Percentiles rank a stretch among this genome's conserved stretches.
Evolutionary conservation across 768 basidiomycete genomes (phyloP).

Genomic region (Hygrocybe punicea): DNA sequence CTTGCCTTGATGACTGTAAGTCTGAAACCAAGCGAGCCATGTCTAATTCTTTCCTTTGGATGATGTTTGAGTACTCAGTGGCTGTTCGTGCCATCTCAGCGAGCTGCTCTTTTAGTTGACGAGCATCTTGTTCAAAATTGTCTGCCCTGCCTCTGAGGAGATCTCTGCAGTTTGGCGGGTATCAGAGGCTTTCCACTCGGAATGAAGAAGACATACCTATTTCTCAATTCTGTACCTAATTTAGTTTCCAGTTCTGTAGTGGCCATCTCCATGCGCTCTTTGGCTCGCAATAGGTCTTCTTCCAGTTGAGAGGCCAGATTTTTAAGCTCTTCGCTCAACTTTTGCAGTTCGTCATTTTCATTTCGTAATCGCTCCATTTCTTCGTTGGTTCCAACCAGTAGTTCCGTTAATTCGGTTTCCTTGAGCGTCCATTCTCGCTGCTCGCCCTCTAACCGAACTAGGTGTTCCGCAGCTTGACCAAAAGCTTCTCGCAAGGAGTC

Average conservation of each 20-base stretch:
- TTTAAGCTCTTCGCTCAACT: conserved; percentile 65
- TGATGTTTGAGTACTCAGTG: conserved; percentile 69
- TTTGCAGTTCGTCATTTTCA: conserved; percentile 61
- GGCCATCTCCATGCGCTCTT: conserved; percentile 66
- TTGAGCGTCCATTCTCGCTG: conserved; percentile 61
- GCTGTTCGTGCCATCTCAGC: conserved; percentile 73
- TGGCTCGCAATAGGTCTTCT: conserved; percentile 69
- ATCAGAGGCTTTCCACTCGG: background rate
- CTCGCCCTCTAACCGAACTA: conserved; percentile 76
- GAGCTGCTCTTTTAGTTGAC: conserved; percentile 72
- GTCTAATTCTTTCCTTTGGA: conserved; percentile 75
- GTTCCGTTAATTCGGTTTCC: conserved; percentile 61
- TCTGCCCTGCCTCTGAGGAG: conserved; percentile 56
- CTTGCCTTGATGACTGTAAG: conserved; percentile 50
- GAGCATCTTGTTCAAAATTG: conserved; percentile 61
- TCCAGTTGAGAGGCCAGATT: conserved; percentile 69
- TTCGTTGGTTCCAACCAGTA: conserved; percentile 54
- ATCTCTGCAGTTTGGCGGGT: conserved; percentile 46
- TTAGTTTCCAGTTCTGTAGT: conserved; percentile 70
- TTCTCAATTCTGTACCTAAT: conserved; percentile 59
- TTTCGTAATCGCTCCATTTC: conserved; percentile 56
- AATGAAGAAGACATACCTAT: conserved; percentile 46
- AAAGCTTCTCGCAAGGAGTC: conserved; percentile 68
- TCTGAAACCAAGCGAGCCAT: conserved; percentile 54
- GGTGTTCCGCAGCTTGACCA: conserved; percentile 81